A percentile compares a stretch with the other conserved stretches of the same genome.
Evolutionary conservation across 2,329 filamentous ascomycete genomes (phyloP).

Genomic region (Colletotrichum graminicola): DNA sequence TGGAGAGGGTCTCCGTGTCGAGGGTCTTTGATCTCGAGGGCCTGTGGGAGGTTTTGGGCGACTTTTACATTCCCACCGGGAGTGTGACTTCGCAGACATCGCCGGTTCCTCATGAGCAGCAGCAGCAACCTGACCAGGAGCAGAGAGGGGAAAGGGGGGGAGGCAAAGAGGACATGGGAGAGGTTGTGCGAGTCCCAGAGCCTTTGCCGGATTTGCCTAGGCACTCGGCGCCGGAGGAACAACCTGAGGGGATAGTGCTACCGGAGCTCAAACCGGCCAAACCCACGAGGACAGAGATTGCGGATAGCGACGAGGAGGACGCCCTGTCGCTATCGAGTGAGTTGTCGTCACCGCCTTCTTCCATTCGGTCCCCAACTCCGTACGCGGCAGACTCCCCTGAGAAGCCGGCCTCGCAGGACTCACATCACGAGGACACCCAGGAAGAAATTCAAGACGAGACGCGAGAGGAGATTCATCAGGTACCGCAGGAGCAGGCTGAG

Average conservation of each 20-base stretch:
- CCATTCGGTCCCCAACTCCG: constrained; percentile 18
- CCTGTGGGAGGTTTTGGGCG: constrained; percentile 67
- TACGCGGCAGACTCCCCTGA: neutral
- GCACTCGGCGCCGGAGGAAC: neutral
- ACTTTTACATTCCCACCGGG: constrained; percentile 54
- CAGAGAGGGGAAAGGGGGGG: neutral
- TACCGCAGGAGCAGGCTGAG: neutral
- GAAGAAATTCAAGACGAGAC: neutral
- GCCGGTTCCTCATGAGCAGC: neutral
- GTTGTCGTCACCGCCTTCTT: constrained; percentile 43
- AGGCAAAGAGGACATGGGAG: neutral
- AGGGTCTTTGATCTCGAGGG: constrained; percentile 71
- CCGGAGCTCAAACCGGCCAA: constrained; percentile 28
- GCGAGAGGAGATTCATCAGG: neutral
- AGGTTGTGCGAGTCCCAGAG: neutral
- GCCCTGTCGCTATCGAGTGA: constrained; percentile 42
- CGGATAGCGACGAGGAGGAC: constrained; percentile 58
- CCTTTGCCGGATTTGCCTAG: neutral
- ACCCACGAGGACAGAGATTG: constrained; percentile 47
- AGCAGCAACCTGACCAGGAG: neutral
- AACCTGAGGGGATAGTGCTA: constrained; percentile 12
- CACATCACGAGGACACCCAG: neutral
- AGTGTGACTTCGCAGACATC: constrained; percentile 14
- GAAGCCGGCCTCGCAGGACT: neutral
- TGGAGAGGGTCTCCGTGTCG: constrained; percentile 66